Evolutionary conservation across 805 yeast species (phyloP).

Genomic region (Saccharomycopsis guyanensis): DNA sequence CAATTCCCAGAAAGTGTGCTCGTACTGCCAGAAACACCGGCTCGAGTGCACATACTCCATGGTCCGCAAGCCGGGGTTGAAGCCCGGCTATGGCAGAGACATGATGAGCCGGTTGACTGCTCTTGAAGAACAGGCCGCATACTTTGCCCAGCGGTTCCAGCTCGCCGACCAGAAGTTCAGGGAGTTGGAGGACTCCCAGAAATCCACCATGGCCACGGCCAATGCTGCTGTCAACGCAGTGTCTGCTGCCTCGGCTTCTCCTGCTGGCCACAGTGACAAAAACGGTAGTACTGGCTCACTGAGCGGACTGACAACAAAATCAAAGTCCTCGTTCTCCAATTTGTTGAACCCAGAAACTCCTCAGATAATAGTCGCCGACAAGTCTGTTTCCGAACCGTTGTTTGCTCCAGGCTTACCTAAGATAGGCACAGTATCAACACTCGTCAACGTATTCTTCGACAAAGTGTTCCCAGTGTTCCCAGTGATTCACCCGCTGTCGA

Average conservation of each 20-base stretch:
- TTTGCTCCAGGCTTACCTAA: background rate
- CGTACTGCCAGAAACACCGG: background rate
- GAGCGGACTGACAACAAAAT: background rate
- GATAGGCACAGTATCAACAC: background rate
- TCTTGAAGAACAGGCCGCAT: background rate
- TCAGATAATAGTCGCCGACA: background rate
- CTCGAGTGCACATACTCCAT: background rate
- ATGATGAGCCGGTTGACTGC: background rate
- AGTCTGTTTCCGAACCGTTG: background rate
- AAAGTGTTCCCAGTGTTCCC: conserved; percentile 1
- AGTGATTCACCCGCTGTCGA: background rate
- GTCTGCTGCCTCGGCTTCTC: no score
- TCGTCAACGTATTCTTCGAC: background rate
- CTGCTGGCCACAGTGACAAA: background rate
- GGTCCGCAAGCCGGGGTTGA: conserved; percentile 1
- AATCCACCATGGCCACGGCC: background rate
- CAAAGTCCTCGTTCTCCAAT: background rate
- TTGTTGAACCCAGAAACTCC: background rate
- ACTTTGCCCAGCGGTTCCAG: background rate
- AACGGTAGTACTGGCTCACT: background rate
- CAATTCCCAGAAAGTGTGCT: background rate
- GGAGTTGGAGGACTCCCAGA: background rate
- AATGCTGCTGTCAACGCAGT: background rate
- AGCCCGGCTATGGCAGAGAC: background rate
- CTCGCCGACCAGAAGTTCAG: background rate